phyloP scores from a whole-genome alignment of 192 early-diverging fungal species.

The Fimicolochytrium jonesii region DNA sequence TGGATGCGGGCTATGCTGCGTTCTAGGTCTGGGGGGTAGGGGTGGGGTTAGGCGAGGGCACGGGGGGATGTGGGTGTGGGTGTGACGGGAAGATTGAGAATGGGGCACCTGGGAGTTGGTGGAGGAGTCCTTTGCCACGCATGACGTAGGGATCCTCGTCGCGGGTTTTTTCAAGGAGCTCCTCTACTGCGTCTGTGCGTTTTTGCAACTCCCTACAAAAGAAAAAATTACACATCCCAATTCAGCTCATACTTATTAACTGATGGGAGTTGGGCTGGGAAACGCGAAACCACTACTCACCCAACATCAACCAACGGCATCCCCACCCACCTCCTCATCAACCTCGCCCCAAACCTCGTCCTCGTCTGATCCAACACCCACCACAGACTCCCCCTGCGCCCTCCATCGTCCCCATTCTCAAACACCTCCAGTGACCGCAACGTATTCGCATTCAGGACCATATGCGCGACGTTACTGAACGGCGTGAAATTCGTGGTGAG shows the following conservation, averaged over 20 bases:
- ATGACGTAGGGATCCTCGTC: conserved; percentile 32
- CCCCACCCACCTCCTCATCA: conserved; percentile 67
- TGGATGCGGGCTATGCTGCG: conserved; percentile 61
- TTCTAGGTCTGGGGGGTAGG: conserved; percentile 57
- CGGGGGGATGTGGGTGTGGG: too few relatives aligned
- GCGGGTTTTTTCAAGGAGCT: conserved; percentile 34
- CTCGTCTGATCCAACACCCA: conserved; percentile 62
- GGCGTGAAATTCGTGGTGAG: conserved; percentile 55
- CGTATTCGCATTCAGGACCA: conserved; percentile 67
- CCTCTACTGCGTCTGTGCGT: conserved; percentile 58
- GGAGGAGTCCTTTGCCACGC: conserved; percentile 43
- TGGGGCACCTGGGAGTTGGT: conserved; percentile 38
- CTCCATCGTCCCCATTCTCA: conserved; percentile 44
- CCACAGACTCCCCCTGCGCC: conserved; percentile 47
- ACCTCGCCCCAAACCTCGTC: conserved; percentile 60
- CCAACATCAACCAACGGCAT: conserved; percentile 59
- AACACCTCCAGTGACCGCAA: conserved; percentile 64
- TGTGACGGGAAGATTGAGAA: conserved; percentile 3
- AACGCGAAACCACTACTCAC: conserved; percentile 18
- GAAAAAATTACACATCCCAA: background rate
- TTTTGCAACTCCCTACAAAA: conserved; percentile 24
- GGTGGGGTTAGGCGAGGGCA: background rate
- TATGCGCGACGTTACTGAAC: conserved; percentile 54
- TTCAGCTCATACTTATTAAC: background rate
- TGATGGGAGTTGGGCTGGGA: too few relatives aligned